Evolutionary conservation across 306 rosid species (phyloP).

Genomic region (Morella rubra): DNA sequence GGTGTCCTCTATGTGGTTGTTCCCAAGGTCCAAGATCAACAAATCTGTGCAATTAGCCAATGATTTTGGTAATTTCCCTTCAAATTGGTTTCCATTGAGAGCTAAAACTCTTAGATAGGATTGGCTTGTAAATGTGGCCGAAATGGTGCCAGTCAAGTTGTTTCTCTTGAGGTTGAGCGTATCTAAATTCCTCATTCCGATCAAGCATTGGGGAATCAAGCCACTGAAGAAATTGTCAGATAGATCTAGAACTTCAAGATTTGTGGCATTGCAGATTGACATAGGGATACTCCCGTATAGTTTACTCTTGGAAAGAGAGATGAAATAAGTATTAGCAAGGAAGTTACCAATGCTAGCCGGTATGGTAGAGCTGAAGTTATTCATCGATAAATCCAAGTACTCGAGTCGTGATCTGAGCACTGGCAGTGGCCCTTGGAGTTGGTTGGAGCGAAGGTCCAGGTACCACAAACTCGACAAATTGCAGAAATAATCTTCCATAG

Average conservation of each 20-base stretch:
- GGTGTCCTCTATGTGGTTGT: constrained; percentile 10
- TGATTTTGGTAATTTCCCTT: constrained; percentile 39
- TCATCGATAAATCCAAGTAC: constrained; percentile 43
- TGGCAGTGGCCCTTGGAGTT: constrained; percentile 38
- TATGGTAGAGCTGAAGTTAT: constrained; percentile 35
- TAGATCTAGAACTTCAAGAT: constrained; percentile 35
- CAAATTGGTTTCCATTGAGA: constrained; percentile 21
- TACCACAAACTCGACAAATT: accelerated
- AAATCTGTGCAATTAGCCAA: constrained; percentile 24
- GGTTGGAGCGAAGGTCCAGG: constrained; percentile 46
- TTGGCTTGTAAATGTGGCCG: constrained; percentile 3
- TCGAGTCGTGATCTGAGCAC: accelerated
- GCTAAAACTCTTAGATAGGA: constrained; percentile 27
- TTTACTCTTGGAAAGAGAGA: background rate
- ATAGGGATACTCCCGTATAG: constrained; percentile 20
- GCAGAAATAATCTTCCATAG: background rate
- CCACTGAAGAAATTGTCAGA: constrained; percentile 27
- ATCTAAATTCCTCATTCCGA: background rate
- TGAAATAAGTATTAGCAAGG: accelerated
- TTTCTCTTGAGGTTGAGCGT: constrained; percentile 28
- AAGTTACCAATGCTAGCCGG: constrained; percentile 12
- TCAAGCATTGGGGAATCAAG: constrained; percentile 36
- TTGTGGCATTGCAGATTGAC: constrained; percentile 29
- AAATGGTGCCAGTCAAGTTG: constrained; percentile 18
- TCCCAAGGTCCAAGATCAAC: constrained; percentile 42